These are phyloP conservation scores for Serendipita sp. DNA, from an alignment of 1,284 basidiomycete species.

Conservation along the genomic window DNA sequence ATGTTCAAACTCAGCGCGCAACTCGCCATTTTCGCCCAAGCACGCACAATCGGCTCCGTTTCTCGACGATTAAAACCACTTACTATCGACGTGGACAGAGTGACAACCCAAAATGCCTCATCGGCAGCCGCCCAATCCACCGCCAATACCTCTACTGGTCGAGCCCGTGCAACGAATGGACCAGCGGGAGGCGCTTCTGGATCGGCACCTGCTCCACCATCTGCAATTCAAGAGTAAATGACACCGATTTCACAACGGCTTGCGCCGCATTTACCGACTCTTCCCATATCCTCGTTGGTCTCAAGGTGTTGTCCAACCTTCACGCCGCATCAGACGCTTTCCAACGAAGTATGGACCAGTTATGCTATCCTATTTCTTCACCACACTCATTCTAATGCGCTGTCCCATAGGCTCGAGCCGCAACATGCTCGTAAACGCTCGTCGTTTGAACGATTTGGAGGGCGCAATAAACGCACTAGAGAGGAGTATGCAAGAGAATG, in stretches of 20 bases:
- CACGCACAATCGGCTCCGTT: slow-evolving; percentile 92
- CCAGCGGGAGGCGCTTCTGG: slow-evolving; percentile 20
- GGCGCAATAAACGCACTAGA: slow-evolving; percentile 59
- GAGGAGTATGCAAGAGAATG: slow-evolving; percentile 62
- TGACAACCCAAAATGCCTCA: slow-evolving; percentile 26
- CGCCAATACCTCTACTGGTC: not conserved
- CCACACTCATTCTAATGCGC: slow-evolving; percentile 11
- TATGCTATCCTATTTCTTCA: not conserved
- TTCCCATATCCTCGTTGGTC: slow-evolving; percentile 77
- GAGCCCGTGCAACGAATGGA: slow-evolving; percentile 10
- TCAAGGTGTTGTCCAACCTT: slow-evolving; percentile 70
- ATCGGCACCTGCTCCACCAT: slow-evolving; percentile 19
- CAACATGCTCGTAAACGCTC: slow-evolving; percentile 51
- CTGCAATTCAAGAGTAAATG: slow-evolving; percentile 45
- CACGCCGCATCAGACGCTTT: slow-evolving; percentile 76
- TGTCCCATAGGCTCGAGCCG: slow-evolving; percentile 36
- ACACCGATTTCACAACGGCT: slow-evolving; percentile 71
- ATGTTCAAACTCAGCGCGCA: slow-evolving; percentile 77
- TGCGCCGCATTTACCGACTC: slow-evolving; percentile 75
- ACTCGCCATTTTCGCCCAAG: slow-evolving; percentile 81
- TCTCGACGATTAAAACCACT: slow-evolving; percentile 87
- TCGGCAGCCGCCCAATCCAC: not conserved
- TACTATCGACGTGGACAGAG: slow-evolving; percentile 82
- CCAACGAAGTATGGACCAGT: slow-evolving; percentile 43
- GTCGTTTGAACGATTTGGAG: slow-evolving; percentile 49